These are phyloP conservation scores for Podospora pseudoanserina DNA, from an alignment of 495 filamentous ascomycete genomes.

Conservation along the genomic window DNA sequence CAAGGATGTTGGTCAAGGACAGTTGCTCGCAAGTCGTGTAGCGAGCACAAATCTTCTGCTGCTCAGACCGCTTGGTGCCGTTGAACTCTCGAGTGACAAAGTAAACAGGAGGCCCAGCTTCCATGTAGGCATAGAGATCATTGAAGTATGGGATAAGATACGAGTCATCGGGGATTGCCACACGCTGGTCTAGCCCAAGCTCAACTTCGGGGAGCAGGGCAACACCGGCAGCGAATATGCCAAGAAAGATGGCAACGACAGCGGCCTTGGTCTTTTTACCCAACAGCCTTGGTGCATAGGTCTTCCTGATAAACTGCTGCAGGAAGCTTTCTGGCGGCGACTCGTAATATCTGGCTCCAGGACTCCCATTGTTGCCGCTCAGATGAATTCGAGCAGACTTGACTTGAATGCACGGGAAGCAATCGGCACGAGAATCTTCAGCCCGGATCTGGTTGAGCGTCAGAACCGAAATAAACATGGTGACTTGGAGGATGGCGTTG, in stretches of 20 bases:
- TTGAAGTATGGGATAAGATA: slow-evolving; percentile 95
- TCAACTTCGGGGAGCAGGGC: slow-evolving; percentile 79
- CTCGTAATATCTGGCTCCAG: slow-evolving; percentile 51
- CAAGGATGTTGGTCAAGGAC: slow-evolving; percentile 81
- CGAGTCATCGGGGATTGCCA: slow-evolving; percentile 87
- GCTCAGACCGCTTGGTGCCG: slow-evolving; percentile 64
- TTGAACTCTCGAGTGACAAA: slow-evolving; percentile 86
- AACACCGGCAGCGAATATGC: slow-evolving; percentile 78
- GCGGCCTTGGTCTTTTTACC: slow-evolving; percentile 70
- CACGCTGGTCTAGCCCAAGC: slow-evolving; percentile 88
- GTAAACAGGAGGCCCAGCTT: slow-evolving; percentile 89
- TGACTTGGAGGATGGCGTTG: slow-evolving; percentile 91
- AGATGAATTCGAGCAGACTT: slow-evolving; percentile 56
- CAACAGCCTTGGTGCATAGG: slow-evolving; percentile 79
- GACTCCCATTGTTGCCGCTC: slow-evolving; percentile 34
- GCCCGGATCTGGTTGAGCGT: slow-evolving; percentile 85
- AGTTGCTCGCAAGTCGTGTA: slow-evolving; percentile 81
- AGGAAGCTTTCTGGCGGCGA: slow-evolving; percentile 74
- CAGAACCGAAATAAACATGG: slow-evolving; percentile 91
- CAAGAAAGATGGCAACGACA: slow-evolving; percentile 76
- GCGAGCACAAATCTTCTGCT: slow-evolving; percentile 84
- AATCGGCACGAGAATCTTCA: slow-evolving; percentile 83
- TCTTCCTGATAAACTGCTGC: slow-evolving; percentile 80
- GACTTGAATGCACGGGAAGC: slow-evolving; percentile 82
- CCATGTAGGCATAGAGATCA: slow-evolving; percentile 89